These are phyloP conservation scores for Fusarium citri DNA, from an alignment of 2,329 filamentous ascomycete species.

Conservation along the genomic window DNA sequence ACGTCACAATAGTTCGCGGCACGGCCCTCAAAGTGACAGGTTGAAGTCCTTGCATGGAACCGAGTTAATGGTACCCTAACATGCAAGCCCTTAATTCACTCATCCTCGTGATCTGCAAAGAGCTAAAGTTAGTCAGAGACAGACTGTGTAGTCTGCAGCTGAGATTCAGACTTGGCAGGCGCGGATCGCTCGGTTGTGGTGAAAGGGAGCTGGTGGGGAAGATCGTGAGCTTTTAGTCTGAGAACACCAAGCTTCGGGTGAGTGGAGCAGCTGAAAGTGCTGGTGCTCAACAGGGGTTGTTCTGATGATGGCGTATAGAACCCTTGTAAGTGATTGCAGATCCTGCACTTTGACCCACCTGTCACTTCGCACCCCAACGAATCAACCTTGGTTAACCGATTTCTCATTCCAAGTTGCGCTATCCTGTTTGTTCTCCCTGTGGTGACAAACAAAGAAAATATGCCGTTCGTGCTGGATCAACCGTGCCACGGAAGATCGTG, in stretches of 20 bases:
- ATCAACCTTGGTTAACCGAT: background rate
- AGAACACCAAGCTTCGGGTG: background rate
- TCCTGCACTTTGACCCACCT: conserved; percentile 1
- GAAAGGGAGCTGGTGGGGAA: background rate
- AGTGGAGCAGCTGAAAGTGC: background rate
- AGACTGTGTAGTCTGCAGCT: background rate
- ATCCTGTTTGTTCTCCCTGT: background rate
- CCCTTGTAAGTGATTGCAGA: conserved; percentile 7
- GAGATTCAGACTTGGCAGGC: background rate
- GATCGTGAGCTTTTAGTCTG: background rate
- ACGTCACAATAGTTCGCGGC: background rate
- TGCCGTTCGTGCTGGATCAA: background rate
- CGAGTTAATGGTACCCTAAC: background rate
- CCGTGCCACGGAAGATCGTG: background rate
- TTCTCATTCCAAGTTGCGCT: background rate
- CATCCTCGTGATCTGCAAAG: background rate
- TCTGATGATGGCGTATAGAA: background rate
- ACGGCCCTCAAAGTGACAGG: background rate
- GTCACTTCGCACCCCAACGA: background rate
- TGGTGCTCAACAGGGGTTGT: background rate
- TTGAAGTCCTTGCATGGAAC: background rate
- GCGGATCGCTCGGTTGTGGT: background rate
- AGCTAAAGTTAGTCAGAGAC: background rate
- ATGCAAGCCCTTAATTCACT: too few species aligned
- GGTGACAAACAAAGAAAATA: background rate